Base-by-base conservation (phyloP, 192 early-diverging fungal genomes). In the Backusella luteola region DNA sequence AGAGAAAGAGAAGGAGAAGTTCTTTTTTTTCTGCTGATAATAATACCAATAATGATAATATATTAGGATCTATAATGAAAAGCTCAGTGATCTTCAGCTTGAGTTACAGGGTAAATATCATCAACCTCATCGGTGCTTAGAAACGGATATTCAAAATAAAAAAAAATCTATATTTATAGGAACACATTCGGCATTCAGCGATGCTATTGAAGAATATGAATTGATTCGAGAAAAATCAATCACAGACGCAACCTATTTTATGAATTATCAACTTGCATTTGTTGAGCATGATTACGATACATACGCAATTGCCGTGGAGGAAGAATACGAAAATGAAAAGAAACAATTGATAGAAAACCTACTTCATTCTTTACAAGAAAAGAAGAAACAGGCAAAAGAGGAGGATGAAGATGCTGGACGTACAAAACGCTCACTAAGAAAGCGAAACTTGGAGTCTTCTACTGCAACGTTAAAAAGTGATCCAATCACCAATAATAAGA, bases 361-460 rank as follows among this genome's bases (percentile, higher is more conserved):
- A 35, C 70, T 81, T 53, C 34, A 52, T 9, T 73, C 69, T 1
- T 75, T 81, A 34, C 72, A 77, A 74, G 76, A 81, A 38, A 42
- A 73, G 70, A 68, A 68, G 69, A 81, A 74, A 34, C 80, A 81
- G 46, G 77, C 77, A 14, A 77, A 77, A 7, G 80, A 81, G 12
- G 76, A 81, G 34, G 71, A 66, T 59, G 71, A 59, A 39, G 35
- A 66, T 42, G 46, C 67, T 35, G 73, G 38, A 15, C 71, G 77
- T 19, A 68, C 38, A 36, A 39, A 73, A 29, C 77, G 77, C 56
- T 66, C 46, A 19, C 34, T 69, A 39, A 67, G 39, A 66, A 74
- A 67, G 29, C 23, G 39, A 75, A 75, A 32, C 8, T 6, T 42
- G 26, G 66, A 74, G 34, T 39, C 44, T 29, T 41, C 73, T 49